phyloP scores from a whole-genome alignment of 2,329 filamentous ascomycete species.

The Colletotrichum gloeosporioides region DNA sequence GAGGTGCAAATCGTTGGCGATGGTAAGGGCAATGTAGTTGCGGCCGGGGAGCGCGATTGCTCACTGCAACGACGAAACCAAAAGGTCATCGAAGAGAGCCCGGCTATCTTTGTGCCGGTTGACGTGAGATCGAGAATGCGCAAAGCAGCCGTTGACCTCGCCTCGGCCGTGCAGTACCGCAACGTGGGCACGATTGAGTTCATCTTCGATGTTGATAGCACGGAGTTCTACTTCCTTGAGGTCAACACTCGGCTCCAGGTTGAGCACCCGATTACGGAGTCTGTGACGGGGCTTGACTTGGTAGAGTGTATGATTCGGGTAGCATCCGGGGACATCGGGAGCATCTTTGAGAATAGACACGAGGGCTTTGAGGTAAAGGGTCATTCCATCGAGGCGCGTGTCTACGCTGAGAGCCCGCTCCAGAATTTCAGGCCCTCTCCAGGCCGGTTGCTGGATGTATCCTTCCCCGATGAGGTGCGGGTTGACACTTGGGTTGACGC shows the following conservation, averaged over 20 bases:
- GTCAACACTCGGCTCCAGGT: slow-evolving; percentile 56
- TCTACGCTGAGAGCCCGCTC: slow-evolving; percentile 75
- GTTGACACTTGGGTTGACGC: slow-evolving; percentile 74
- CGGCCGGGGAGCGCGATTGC: slow-evolving; percentile 53
- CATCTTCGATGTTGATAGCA: slow-evolving; percentile 41
- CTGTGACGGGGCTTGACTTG: slow-evolving; percentile 41
- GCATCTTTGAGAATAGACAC: slow-evolving; percentile 2
- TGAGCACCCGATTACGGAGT: slow-evolving; percentile 50
- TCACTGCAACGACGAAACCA: slow-evolving; percentile 56
- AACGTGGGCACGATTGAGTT: slow-evolving; percentile 52
- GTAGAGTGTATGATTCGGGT: slow-evolving; percentile 34
- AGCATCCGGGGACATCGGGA: slow-evolving; percentile 50
- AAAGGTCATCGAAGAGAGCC: slow-evolving; percentile 56
- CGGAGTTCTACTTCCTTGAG: slow-evolving; percentile 51
- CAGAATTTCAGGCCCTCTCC: slow-evolving; percentile 72
- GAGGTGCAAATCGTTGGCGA: slow-evolving; percentile 58
- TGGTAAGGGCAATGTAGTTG: slow-evolving; percentile 42
- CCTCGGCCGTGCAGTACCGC: slow-evolving; percentile 40
- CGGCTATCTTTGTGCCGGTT: slow-evolving; percentile 36
- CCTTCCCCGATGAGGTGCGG: slow-evolving; percentile 61
- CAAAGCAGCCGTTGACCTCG: slow-evolving; percentile 39
- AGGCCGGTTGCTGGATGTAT: slow-evolving; percentile 67
- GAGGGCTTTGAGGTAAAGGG: slow-evolving; percentile 53
- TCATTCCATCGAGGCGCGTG: slow-evolving; percentile 73
- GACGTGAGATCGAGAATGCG: slow-evolving; percentile 38